A percentile compares a stretch with the other conserved stretches of the same genome.
Conservation (phyloP, 2,329 filamentous ascomycete genomes). For the Moelleriella libera region DNA sequence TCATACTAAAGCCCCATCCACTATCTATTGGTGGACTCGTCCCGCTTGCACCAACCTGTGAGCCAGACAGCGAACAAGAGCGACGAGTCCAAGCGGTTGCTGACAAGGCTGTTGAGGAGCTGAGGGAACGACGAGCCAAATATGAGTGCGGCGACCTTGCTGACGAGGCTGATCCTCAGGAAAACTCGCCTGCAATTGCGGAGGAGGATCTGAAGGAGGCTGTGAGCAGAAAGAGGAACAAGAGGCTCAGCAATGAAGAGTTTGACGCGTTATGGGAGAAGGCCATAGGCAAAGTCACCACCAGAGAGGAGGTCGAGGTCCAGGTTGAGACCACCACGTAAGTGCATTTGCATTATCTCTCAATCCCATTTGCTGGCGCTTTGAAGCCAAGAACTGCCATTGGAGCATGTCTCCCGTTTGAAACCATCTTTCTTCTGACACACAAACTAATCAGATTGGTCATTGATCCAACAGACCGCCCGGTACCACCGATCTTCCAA, state of each 20-base stretch:
- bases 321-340: conserved; percentile 31
- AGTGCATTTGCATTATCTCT: conserved; percentile 20
- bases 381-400: not conserved
- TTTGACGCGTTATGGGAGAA: conserved; percentile 79
- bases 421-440: conserved; percentile 32
- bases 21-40: conserved; percentile 67
- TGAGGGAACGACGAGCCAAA: conserved; percentile 72
- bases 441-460: conserved; percentile 75
- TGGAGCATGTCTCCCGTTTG: too few species aligned
- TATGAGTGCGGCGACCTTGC: conserved; percentile 74
- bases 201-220: conserved; percentile 67
- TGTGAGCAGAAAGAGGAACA: conserved; percentile 62
- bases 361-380: too few species aligned
- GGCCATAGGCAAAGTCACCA: conserved; percentile 58
- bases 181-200: conserved; percentile 42
- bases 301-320: conserved; percentile 43
- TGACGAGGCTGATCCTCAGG: conserved; percentile 44
- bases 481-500: conserved; percentile 46
- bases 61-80: conserved; percentile 87
- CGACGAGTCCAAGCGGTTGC: conserved; percentile 77
- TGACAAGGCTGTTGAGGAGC: conserved; percentile 72
- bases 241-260: conserved; percentile 72
- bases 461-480: conserved; percentile 57
- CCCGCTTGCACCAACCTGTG: conserved; percentile 80
- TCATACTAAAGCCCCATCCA: conserved; percentile 73